A percentile compares a stretch with the other conserved stretches of the same genome.
Evolutionary conservation across 805 yeast genomes (phyloP).

Genomic region (Ogataea parapolymorpha): DNA sequence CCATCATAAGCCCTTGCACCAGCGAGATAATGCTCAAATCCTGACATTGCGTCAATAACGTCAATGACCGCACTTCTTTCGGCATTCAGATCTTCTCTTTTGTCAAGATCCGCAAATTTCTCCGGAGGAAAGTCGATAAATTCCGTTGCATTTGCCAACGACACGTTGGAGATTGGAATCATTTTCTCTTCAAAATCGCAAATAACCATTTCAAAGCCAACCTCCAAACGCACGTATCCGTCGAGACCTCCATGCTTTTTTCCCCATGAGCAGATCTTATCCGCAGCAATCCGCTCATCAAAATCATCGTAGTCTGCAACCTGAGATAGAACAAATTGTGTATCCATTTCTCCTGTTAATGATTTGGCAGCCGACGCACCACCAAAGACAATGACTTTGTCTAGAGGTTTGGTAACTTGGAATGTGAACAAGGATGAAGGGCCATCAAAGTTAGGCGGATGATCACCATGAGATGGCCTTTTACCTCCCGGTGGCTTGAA

Average conservation of each 20-base stretch:
- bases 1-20: conserved; percentile 47
- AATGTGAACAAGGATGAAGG: conserved; percentile 41
- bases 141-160: conserved; percentile 37
- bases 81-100: conserved; percentile 9
- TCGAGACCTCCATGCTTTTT: conserved; percentile 45
- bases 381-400: conserved; percentile 50
- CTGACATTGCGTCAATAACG: conserved; percentile 30
- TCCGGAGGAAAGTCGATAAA: conserved; percentile 38
- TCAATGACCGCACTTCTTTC: conserved; percentile 27
- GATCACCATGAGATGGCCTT: conserved; percentile 8
- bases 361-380: conserved; percentile 70
- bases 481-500: background rate
- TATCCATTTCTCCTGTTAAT: conserved; percentile 58
- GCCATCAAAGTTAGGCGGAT: conserved; percentile 7
- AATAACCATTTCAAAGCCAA: conserved; percentile 58
- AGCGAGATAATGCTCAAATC: conserved; percentile 44
- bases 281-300: conserved; percentile 46
- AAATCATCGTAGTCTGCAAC: conserved; percentile 28
- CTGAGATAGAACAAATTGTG: conserved; percentile 43
- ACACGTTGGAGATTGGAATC: conserved; percentile 43
- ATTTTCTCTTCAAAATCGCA: conserved; percentile 56
- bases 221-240: conserved; percentile 56
- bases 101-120: background rate
- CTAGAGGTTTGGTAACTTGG: conserved; percentile 44
- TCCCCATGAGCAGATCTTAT: conserved; percentile 55